These are phyloP conservation scores for Tremellales sp. DNA, from an alignment of 1,284 basidiomycete genomes.

Conservation along the genomic window DNA sequence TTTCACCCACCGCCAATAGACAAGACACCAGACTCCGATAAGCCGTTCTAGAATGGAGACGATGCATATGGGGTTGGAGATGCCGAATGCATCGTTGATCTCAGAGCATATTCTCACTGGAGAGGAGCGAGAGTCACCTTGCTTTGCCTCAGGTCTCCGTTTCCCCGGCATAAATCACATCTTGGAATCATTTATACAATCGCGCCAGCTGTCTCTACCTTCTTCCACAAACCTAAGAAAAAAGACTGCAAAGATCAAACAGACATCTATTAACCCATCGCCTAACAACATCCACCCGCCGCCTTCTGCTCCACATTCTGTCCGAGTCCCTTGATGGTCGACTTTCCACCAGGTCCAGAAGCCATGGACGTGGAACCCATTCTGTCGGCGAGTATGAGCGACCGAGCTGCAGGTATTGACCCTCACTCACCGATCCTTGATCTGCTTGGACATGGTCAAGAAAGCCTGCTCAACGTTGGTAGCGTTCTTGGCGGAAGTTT, in stretches of 20 bases:
- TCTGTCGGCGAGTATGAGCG: slow-evolving; percentile 42
- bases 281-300: slow-evolving; percentile 69
- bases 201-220: not conserved
- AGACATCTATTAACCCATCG: not conserved
- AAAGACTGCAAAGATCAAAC: not conserved
- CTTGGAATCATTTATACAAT: not conserved
- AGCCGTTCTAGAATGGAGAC: slow-evolving; percentile 43
- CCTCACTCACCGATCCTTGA: slow-evolving; percentile 70
- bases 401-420: no score
- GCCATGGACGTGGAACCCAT: slow-evolving; percentile 53
- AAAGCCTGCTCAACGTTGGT: slow-evolving; percentile 99
- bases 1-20: slow-evolving; percentile 21
- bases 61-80: not conserved
- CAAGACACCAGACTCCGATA: slow-evolving; percentile 47
- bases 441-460: slow-evolving; percentile 99
- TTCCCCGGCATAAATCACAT: slow-evolving; percentile 2
- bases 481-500: slow-evolving; percentile 98
- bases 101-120: no score
- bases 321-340: slow-evolving; percentile 57
- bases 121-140: not conserved
- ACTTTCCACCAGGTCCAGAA: slow-evolving; percentile 51
- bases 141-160: not conserved
- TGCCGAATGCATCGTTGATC: not conserved
- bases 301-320: slow-evolving; percentile 71
- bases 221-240: not conserved